A percentile compares a stretch with the other conserved stretches of the same genome.
These are phyloP conservation scores for Uronychia setigera DNA, from an alignment of 73 alveolate species.

Conservation along the genomic window DNA sequence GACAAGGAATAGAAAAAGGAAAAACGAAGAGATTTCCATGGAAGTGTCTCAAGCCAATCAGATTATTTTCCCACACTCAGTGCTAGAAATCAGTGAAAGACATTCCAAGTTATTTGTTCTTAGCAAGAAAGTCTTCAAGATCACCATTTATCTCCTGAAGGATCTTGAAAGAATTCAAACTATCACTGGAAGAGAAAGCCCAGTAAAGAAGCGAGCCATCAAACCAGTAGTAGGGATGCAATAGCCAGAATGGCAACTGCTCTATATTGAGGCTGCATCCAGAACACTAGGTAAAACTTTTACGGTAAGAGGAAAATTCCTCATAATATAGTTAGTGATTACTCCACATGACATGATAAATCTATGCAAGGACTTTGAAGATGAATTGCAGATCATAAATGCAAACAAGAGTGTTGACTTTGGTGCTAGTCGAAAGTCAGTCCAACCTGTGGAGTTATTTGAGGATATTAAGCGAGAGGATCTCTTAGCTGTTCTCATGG, in stretches of 20 bases:
- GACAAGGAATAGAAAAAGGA: background rate
- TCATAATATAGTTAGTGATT: background rate
- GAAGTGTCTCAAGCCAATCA: conserved; percentile 3
- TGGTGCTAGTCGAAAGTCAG: background rate
- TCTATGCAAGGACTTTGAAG: background rate
- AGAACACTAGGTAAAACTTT: background rate
- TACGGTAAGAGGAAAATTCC: background rate
- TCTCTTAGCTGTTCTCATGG: background rate
- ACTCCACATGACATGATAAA: background rate
- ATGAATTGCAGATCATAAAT: background rate
- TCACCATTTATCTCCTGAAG: background rate
- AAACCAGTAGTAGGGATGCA: background rate
- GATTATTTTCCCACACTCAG: conserved; percentile 3
- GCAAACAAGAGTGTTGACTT: background rate
- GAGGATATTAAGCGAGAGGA: background rate
- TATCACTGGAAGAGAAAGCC: background rate
- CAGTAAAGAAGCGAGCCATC: background rate
- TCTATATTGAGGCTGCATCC: conserved; percentile 14
- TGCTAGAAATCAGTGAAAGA: conserved; percentile 20
- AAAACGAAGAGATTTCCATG: background rate
- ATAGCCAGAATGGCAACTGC: conserved; percentile 20
- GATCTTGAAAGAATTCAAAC: conserved; percentile 3
- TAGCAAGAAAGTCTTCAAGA: conserved; percentile 5
- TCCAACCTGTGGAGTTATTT: background rate
- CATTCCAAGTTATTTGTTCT: background rate